These are phyloP conservation scores for Wallacemonas sp. DNA, from an alignment of 208 protist species.

Conservation along the genomic window DNA sequence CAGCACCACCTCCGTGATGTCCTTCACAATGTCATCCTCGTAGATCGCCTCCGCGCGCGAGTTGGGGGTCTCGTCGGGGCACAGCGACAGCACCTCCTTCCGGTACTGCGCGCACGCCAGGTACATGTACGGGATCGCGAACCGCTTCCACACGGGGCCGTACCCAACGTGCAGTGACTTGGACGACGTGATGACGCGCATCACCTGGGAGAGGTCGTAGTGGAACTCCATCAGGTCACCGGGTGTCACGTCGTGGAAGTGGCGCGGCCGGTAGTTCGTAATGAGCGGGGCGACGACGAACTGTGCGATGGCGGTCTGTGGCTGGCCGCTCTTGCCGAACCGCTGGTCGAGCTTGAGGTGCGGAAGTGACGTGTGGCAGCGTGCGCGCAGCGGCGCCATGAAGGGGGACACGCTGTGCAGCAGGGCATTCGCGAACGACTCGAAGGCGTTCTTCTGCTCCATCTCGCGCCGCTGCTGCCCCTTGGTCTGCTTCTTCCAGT, in stretches of 20 bases:
- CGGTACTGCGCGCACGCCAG: slow-evolving; percentile 76
- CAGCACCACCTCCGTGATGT: slow-evolving; percentile 83
- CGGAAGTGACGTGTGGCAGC: slow-evolving; percentile 73
- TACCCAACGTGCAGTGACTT: slow-evolving; percentile 75
- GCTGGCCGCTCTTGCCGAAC: slow-evolving; percentile 83
- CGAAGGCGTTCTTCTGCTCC: slow-evolving; percentile 86
- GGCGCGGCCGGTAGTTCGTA: slow-evolving; percentile 84
- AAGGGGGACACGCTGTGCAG: slow-evolving; percentile 86
- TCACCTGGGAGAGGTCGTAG: slow-evolving; percentile 80
- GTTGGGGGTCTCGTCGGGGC: slow-evolving; percentile 87
- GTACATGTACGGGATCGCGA: slow-evolving; percentile 82
- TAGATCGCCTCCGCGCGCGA: slow-evolving; percentile 79
- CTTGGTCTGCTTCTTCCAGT: slow-evolving; percentile 88
- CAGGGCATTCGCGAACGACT: slow-evolving; percentile 85
- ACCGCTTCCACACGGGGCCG: slow-evolving; percentile 86
- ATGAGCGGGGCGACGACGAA: slow-evolving; percentile 86
- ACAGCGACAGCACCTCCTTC: slow-evolving; percentile 77
- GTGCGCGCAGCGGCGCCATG: slow-evolving; percentile 78
- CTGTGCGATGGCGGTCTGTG: slow-evolving; percentile 83
- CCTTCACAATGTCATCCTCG: slow-evolving; percentile 84
- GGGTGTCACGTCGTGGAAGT: slow-evolving; percentile 87
- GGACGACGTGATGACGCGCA: slow-evolving; percentile 54
- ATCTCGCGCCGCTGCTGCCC: slow-evolving; percentile 77
- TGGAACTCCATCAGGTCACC: slow-evolving; percentile 90
- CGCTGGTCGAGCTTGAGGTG: slow-evolving; percentile 90